Percentiles rank a stretch among this genome's conserved stretches.
phyloP scores from a whole-genome alignment of 2,329 filamentous ascomycete species.

The Malbranchea cinnamomea region DNA sequence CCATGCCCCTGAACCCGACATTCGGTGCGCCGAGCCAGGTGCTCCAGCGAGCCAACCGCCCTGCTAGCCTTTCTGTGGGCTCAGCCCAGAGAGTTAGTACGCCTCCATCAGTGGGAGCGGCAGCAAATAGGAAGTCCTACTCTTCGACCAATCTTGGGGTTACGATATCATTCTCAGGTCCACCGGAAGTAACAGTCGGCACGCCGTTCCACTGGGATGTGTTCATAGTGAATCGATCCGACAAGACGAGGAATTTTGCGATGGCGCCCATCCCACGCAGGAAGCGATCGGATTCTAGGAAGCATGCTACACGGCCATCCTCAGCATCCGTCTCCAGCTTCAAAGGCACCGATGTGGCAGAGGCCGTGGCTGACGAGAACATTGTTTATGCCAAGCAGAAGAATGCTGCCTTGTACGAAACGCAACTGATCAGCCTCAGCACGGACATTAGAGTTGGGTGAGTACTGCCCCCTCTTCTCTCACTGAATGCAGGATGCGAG shows the following conservation, averaged over 20 bases:
- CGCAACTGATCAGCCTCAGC: slow-evolving; percentile 40
- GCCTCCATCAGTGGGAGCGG: no score
- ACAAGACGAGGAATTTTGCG: slow-evolving; percentile 38
- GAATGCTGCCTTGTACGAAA: slow-evolving; percentile 32
- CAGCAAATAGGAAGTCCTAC: slow-evolving; percentile 20
- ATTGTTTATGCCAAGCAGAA: slow-evolving; percentile 41
- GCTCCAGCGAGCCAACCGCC: slow-evolving; percentile 31
- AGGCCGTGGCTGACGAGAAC: slow-evolving; percentile 42
- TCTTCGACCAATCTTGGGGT: slow-evolving; percentile 31
- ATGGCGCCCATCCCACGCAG: slow-evolving; percentile 38
- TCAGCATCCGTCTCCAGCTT: slow-evolving; percentile 28
- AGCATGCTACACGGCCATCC: slow-evolving; percentile 30
- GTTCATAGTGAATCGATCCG: slow-evolving; percentile 45
- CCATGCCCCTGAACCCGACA: slow-evolving; percentile 31
- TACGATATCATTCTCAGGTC: slow-evolving; percentile 41
- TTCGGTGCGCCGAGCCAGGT: slow-evolving; percentile 32
- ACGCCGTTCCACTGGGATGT: slow-evolving; percentile 40
- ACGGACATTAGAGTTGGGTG: slow-evolving; percentile 44
- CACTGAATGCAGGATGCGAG: no score
- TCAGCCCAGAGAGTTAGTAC: slow-evolving; percentile 11
- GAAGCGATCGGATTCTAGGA: slow-evolving; percentile 25
- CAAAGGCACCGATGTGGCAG: slow-evolving; percentile 28
- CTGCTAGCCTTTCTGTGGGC: slow-evolving; percentile 27
- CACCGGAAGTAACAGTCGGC: slow-evolving; percentile 34
- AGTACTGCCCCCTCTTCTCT: slow-evolving; percentile 15